These are phyloP conservation scores for Diaporthe sp. DNA, from an alignment of 2,329 filamentous ascomycete species.

Conservation along the genomic window DNA sequence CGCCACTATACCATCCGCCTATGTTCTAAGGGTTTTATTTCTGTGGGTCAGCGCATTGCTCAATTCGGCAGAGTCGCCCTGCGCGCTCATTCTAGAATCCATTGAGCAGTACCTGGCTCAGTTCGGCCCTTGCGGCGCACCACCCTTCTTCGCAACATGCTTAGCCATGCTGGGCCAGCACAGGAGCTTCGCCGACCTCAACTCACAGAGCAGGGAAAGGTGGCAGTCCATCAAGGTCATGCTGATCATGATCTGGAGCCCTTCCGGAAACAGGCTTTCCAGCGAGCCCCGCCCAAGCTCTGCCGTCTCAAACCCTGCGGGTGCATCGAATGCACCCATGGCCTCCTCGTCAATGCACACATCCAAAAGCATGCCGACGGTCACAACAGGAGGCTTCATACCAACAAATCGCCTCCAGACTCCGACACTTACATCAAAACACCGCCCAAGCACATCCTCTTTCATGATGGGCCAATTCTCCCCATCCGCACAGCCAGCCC, in stretches of 20 bases:
- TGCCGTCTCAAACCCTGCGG: slow-evolving; percentile 8
- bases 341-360: slow-evolving; percentile 21
- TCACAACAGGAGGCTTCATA: slow-evolving; percentile 29
- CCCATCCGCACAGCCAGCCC: slow-evolving; percentile 25
- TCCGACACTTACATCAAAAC: slow-evolving; percentile 28
- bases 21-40: slow-evolving; percentile 45
- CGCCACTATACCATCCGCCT: slow-evolving; percentile 46
- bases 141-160: slow-evolving; percentile 46
- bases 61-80: slow-evolving; percentile 39
- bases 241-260: slow-evolving; percentile 36
- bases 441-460: slow-evolving; percentile 25
- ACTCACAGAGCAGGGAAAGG: slow-evolving; percentile 39
- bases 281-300: slow-evolving; percentile 15
- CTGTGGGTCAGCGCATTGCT: slow-evolving; percentile 46
- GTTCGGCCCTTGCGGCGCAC: slow-evolving; percentile 46
- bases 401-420: slow-evolving; percentile 30
- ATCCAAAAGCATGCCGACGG: slow-evolving; percentile 18
- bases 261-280: slow-evolving; percentile 21
- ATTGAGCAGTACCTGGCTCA: slow-evolving; percentile 44
- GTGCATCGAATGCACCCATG: slow-evolving; percentile 17
- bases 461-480: slow-evolving; percentile 36
- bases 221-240: slow-evolving; percentile 33
- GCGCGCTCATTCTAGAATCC: slow-evolving; percentile 43
- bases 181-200: slow-evolving; percentile 38
- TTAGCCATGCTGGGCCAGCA: slow-evolving; percentile 43